These are phyloP conservation scores for Tylopilus sp. DNA, from an alignment of 768 basidiomycete species.

Conservation along the genomic window DNA sequence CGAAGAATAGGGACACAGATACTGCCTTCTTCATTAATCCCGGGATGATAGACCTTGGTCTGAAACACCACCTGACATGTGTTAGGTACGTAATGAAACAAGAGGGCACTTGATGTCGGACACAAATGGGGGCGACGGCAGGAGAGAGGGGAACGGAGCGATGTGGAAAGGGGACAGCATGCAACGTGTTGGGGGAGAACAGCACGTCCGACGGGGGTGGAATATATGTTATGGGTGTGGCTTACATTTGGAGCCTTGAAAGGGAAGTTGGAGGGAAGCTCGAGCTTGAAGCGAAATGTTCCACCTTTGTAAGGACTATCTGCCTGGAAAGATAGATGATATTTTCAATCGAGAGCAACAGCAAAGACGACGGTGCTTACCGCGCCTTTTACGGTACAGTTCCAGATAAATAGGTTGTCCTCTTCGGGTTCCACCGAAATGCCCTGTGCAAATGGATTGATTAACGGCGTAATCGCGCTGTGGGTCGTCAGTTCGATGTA, in stretches of 20 bases:
- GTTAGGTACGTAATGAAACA: slow-evolving; percentile 19
- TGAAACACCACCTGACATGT: slow-evolving; percentile 66
- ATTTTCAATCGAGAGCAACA: slow-evolving; percentile 2
- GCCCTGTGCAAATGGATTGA: slow-evolving; percentile 41
- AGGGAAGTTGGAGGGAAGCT: slow-evolving; percentile 77
- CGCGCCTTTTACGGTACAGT: slow-evolving; percentile 69
- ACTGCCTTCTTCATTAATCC: slow-evolving; percentile 83
- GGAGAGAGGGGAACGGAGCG: not conserved
- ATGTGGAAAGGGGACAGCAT: not conserved
- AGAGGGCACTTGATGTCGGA: not conserved
- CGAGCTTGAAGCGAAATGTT: slow-evolving; percentile 69
- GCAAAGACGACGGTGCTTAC: slow-evolving; percentile 40
- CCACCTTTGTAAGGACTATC: slow-evolving; percentile 84
- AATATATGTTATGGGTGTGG: slow-evolving; percentile 6
- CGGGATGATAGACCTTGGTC: slow-evolving; percentile 88
- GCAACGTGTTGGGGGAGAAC: slow-evolving; percentile 19
- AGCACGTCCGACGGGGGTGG: not conserved
- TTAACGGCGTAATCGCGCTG: slow-evolving; percentile 8
- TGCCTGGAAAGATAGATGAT: slow-evolving; percentile 38
- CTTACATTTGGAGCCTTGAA: slow-evolving; percentile 82
- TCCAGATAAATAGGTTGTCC: slow-evolving; percentile 75
- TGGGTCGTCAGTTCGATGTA: slow-evolving; percentile 11
- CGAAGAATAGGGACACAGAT: slow-evolving; percentile 83
- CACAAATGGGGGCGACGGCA: not conserved
- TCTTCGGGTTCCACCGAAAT: slow-evolving; percentile 61